Evolutionary conservation across 805 yeast genomes (phyloP), one percentile per base, ranked within the genome.

Genomic region (Lachancea fermentati): DNA sequence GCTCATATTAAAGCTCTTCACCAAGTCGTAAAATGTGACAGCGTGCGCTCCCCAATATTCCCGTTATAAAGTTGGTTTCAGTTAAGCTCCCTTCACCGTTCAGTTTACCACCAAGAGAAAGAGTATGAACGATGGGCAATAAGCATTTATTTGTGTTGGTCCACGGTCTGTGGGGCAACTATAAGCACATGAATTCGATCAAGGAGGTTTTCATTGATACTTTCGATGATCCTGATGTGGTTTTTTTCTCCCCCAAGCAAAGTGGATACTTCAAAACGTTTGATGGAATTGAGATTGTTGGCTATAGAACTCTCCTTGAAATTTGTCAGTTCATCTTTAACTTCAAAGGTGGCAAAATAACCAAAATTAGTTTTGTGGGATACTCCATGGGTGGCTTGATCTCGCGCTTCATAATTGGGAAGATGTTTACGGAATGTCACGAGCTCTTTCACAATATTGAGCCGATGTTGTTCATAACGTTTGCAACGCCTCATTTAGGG

Each of bases 371-470:
- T 45, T 68, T 91, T 31, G 71, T 85, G 2, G 96, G 97, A 0
- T 91, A 89, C 59, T 85, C 96, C 0, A 65, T 91, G 43, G 97
- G 97, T 16, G 97, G 97, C 0, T 63, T 89, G 26, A 77, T 91
- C 24, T 71, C 88, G 0, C 68, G 97, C 37, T 88, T 85, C 58
- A 80, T 87, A 18, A 70, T 88, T 34, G 97, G 97, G 2, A 69
- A 82, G 34, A 49, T 60, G 52, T 53, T 66, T 79, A 47, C 73
- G 58, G 60, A 80, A 68, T 46, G 73, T 66, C 50, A 69, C 65
- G 44, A 68, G 69, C 1, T 75, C 71, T 55, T 85, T 79, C 50
- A 73, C 73, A 52, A 53, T 1, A 71, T 85, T 15, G 69, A 71
- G 43, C 96, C 96, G 0, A 65, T 73, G 16, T 49, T 71, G 30